phyloP scores from a whole-genome alignment of 352 stramenopile species.

The Globisporangium barbulae region DNA sequence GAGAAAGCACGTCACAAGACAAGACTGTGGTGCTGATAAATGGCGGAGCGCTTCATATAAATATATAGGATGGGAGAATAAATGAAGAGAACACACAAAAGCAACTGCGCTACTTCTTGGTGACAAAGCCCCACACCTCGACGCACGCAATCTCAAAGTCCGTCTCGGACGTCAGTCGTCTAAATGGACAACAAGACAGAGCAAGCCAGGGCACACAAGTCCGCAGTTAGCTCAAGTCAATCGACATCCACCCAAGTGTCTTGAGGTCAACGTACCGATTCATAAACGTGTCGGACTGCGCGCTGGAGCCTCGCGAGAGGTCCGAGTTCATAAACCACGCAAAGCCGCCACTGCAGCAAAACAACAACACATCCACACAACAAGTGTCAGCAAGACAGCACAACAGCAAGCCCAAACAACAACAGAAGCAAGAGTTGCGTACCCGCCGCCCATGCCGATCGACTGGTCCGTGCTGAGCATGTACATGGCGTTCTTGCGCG shows the following conservation, averaged over 20 bases:
- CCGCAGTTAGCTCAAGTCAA: background rate
- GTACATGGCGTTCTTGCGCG: conserved; percentile 57
- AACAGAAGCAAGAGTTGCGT: conserved; percentile 16
- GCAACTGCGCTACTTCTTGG: conserved; percentile 32
- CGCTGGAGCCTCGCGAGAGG: conserved; percentile 51
- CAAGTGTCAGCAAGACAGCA: background rate
- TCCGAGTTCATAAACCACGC: conserved; percentile 69
- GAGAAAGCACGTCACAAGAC: background rate
- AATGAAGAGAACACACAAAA: background rate
- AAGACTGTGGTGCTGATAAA: background rate
- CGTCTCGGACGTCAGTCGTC: conserved; percentile 38
- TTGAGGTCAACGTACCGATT: conserved; percentile 32
- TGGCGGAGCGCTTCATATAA: conserved; percentile 1
- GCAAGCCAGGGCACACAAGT: background rate
- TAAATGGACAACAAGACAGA: conserved; percentile 10
- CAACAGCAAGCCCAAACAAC: background rate
- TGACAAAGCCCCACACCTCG: conserved; percentile 68
- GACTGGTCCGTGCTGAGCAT: conserved; percentile 68
- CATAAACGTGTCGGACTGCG: conserved; percentile 48
- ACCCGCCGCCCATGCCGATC: conserved; percentile 77
- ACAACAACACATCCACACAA: background rate
- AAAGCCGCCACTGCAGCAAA: conserved; percentile 44
- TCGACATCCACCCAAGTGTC: background rate
- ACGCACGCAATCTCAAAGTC: conserved; percentile 60
- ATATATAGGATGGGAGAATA: conserved; percentile 6